Base-by-base conservation (phyloP, 2,329 filamentous ascomycete genomes). In the Mariannaea elegans region DNA sequence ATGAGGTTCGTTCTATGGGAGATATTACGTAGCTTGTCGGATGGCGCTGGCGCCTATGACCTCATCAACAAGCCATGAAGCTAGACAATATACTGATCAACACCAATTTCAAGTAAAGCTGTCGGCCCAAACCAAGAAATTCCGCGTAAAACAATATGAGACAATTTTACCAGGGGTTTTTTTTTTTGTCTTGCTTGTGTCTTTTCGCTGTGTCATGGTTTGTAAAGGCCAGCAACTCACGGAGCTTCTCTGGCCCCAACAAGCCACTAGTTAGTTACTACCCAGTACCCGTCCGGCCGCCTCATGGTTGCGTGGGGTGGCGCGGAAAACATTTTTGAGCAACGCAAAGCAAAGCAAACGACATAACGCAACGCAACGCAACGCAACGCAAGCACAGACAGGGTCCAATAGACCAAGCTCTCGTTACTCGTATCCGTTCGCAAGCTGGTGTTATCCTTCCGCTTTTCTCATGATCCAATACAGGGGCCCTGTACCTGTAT, bases 261-360 rank as follows among this genome's bases (percentile, higher is more conserved):
- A n/a, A n/a, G n/a, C n/a, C n/a, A n/a, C n/a, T n/a, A n/a, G n/a
- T n/a, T n/a, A n/a, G 55, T 39, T 24, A 48, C 56, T 32, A 21
- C 16, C 38, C 18, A 18, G 12, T 3, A 13, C 18, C 10, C 38
- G 12, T 21, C 12, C 6, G 13, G 44, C 38, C 50, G 29, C 32
- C 44, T 45, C 50, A 59, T 54, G 50, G 39, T 59, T 59, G 56
- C 56, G 56, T 59, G 56, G 50, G 44, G 49, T 50, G 56, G 56
- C 50, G 44, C 38, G 38, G 34, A 24, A 12, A 7, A 7, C 27
- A 31, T 7, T 7, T 16, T 4, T 6, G 8, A 7, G 18, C 31
- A 23, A 24, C 31, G 18, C 29, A 31, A 44, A 18, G 38, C 31
- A n/a, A 45, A 21, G 41, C 45, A 19, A 46, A 18, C 18, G 23